These are phyloP conservation scores for Paramecium caudatum DNA, from an alignment of 73 alveolate species.

Conservation along the genomic window DNA sequence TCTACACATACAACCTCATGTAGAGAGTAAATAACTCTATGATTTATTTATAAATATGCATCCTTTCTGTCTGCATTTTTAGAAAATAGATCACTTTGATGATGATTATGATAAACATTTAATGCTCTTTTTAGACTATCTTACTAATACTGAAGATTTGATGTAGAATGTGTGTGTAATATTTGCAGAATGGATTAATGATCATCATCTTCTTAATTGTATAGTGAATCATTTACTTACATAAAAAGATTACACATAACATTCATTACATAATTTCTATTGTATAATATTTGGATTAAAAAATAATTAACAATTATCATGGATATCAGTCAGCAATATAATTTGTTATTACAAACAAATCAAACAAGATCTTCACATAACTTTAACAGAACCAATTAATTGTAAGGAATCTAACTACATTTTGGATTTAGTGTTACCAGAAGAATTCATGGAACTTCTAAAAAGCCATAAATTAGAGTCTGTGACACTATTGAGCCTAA, in stretches of 20 bases:
- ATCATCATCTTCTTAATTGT: not conserved
- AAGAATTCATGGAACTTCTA: constrained; percentile 34
- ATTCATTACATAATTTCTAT: constrained; percentile 8
- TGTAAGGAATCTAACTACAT: not conserved
- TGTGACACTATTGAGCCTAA: not conserved
- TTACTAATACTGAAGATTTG: constrained; percentile 11
- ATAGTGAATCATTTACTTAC: not conserved
- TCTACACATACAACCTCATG: constrained; percentile 2
- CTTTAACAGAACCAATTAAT: not conserved
- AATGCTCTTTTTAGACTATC: constrained; percentile 17
- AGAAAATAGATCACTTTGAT: not conserved
- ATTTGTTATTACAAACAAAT: constrained; percentile 29
- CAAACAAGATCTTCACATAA: not conserved
- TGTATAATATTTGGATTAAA: constrained; percentile 42
- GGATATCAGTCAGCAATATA: not conserved
- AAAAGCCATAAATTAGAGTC: not conserved
- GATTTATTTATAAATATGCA: constrained; percentile 42
- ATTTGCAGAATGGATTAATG: constrained; percentile 31
- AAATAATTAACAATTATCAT: not conserved
- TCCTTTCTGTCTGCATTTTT: constrained; percentile 61
- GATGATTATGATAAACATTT: not conserved
- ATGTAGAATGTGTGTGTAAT: constrained; percentile 4
- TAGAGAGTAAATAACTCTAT: not conserved
- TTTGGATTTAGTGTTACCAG: constrained; percentile 45
- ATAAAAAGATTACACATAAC: constrained; percentile 13